Evolutionary conservation across 441 rosid genomes (phyloP).

Genomic region (Populus hybrid): DNA sequence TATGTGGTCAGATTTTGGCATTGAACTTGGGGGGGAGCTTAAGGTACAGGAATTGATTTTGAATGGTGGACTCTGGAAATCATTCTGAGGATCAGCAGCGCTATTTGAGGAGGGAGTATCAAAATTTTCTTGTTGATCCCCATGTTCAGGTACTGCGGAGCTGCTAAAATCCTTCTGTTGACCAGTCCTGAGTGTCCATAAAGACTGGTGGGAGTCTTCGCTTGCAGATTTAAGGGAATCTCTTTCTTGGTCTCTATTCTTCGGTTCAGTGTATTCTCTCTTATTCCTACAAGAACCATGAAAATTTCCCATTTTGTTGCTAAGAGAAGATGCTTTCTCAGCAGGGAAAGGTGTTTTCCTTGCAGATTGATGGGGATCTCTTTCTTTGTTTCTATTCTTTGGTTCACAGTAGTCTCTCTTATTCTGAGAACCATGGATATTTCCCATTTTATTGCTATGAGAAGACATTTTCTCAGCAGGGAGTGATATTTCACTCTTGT

Average conservation of each 20-base stretch:
- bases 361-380: constrained; percentile 17
- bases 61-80: constrained; percentile 64
- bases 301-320: constrained; percentile 33
- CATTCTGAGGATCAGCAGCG: constrained; percentile 34
- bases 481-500: constrained; percentile 31
- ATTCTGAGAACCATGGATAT: constrained; percentile 27
- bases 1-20: constrained; percentile 38
- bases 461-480: constrained; percentile 49
- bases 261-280: constrained; percentile 22
- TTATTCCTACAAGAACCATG: constrained; percentile 26
- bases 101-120: constrained; percentile 31
- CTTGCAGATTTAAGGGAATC: constrained; percentile 17
- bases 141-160: constrained; percentile 30
- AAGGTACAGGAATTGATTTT: constrained; percentile 37
- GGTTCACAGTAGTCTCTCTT: constrained; percentile 23
- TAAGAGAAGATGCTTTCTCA: constrained; percentile 46
- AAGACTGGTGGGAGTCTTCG: constrained; percentile 16
- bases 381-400: constrained; percentile 28
- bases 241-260: constrained; percentile 28
- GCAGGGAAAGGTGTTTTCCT: constrained; percentile 29
- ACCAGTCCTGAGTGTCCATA: constrained; percentile 19
- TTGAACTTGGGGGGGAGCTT: constrained; percentile 38
- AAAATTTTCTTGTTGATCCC: constrained; percentile 34
- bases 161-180: constrained; percentile 23
- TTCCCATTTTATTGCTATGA: constrained; percentile 32